phyloP scores from a whole-genome alignment of 2,329 filamentous ascomycete genomes.

The Stemphylium beticola region DNA sequence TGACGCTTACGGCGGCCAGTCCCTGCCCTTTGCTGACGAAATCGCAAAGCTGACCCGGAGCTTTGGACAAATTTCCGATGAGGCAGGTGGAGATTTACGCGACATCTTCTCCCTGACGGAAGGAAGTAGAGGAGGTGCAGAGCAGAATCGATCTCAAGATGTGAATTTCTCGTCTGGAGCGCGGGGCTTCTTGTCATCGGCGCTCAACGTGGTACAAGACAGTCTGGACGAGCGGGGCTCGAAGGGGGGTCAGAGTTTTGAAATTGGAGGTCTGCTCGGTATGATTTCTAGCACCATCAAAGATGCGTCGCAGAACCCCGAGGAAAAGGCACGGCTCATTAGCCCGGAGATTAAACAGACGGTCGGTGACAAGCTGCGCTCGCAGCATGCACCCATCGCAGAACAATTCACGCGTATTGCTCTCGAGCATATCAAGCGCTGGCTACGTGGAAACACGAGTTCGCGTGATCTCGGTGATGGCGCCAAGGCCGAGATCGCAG shows the following conservation, averaged over 20 bases:
- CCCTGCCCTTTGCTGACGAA: constrained; percentile 38
- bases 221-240: constrained; percentile 28
- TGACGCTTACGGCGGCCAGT: constrained; percentile 37
- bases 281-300: constrained; percentile 37
- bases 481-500: constrained; percentile 37
- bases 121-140: constrained; percentile 15
- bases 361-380: constrained; percentile 34
- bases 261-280: constrained; percentile 36
- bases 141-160: constrained; percentile 20
- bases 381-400: constrained; percentile 35
- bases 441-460: constrained; percentile 40
- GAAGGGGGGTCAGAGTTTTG: constrained; percentile 21
- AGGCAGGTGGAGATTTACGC: constrained; percentile 34
- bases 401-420: constrained; percentile 40
- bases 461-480: constrained; percentile 38
- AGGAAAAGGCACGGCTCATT: constrained; percentile 39
- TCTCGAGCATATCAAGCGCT: constrained; percentile 40
- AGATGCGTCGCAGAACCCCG: constrained; percentile 36
- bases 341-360: constrained; percentile 40
- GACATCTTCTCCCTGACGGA: constrained; percentile 39
- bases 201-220: constrained; percentile 34
- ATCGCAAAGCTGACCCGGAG: constrained; percentile 38
- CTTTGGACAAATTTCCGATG: constrained; percentile 37
- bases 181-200: constrained; percentile 33
- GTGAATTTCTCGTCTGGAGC: constrained; percentile 27